Base-by-base conservation (phyloP, 495 filamentous ascomycete species). In the Penicillium lividum region DNA sequence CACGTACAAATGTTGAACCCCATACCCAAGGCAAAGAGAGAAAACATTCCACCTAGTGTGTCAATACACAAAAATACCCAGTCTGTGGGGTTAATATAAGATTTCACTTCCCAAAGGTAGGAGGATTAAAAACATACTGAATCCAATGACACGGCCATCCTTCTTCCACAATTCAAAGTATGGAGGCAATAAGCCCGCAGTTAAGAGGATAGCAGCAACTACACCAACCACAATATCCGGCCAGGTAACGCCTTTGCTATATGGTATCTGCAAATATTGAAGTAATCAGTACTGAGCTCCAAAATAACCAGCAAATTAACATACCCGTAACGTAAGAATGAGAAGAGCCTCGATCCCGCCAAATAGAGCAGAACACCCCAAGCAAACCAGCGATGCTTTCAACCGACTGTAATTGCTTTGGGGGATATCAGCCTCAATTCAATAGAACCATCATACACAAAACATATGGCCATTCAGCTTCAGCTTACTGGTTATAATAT, bases 121-220 rank as follows among this genome's bases (percentile, higher is more conserved):
- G 2, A 4, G 4, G 30, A 25, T 7, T 44, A 25, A 0, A 25
- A 43, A 76, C 73, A 64, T 77, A 80, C 86, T 87, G 22, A 92
- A 85, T 2, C 89, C 89, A 36, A 89, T 76, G 0, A 92, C 87
- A 13, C 85, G 75, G 0, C 89, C 89, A 45, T 80, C 76, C 15
- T 88, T 73, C 67, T 91, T 91, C 80, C 82, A 87, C 5, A 90
- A 69, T 66, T 92, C 89, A 53, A 81, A 80, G 59, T 92, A 92
- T 0, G 87, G 87, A 3, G 89, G 87, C 3, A 92, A 51, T 7
- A 92, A 69, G 7, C 89, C 86, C 3, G 70, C 67, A n/a, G 74
- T 81, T 7, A 88, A 73, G 4, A 88, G 71, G 16, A 87, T 74
- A 15, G 85, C 77, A 3, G 85, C 84, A 46, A 83, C 63, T n/a